A percentile compares a stretch with the other conserved stretches of the same genome.
phyloP scores from a whole-genome alignment of 768 basidiomycete species.

The Phylloporus arenicola region DNA sequence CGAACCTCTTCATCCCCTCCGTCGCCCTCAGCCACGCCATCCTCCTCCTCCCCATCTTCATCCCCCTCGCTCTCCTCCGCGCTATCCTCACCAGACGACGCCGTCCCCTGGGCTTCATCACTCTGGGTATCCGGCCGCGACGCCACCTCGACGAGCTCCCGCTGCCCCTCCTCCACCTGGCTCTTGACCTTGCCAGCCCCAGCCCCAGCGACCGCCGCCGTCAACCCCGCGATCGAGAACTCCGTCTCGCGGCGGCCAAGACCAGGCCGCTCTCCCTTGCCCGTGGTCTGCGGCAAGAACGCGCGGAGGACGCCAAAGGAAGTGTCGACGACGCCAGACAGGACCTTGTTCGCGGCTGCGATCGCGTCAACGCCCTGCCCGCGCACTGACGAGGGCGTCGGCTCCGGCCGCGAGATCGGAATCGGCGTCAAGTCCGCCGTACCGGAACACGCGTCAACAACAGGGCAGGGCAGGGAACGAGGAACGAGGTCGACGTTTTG shows the following conservation, averaged over 20 bases:
- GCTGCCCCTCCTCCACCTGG: conserved; percentile 33
- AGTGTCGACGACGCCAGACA: conserved; percentile 83
- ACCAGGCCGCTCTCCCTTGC: conserved; percentile 31
- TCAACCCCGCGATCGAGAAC: conserved; percentile 78
- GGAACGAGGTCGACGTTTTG: conserved; percentile 79
- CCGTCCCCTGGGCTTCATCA: conserved; percentile 2
- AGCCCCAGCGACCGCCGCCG: conserved; percentile 50
- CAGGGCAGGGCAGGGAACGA: background rate
- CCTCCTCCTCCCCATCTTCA: conserved; percentile 4
- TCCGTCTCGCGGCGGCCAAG: conserved; percentile 72
- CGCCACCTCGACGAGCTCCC: conserved; percentile 51
- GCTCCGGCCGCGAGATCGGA: conserved; percentile 55
- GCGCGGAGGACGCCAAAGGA: conserved; percentile 84
- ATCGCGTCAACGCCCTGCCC: conserved; percentile 68
- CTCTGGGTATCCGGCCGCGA: conserved; percentile 16
- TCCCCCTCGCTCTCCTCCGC: conserved; percentile 9
- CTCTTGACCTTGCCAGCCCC: conserved; percentile 28
- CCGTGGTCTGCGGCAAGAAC: conserved; percentile 45
- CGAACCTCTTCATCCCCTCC: conserved; percentile 29
- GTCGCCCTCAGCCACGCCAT: conserved; percentile 22
- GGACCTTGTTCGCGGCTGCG: conserved; percentile 66
- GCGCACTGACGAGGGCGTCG: conserved; percentile 43
- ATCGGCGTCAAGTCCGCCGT: conserved; percentile 80
- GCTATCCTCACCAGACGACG: conserved; percentile 7
- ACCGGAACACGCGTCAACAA: conserved; percentile 31